A percentile compares a stretch with the other conserved stretches of the same genome.
These are phyloP conservation scores for Papiliotrema flavescens DNA, from an alignment of 1,284 basidiomycete genomes.

Conservation along the genomic window DNA sequence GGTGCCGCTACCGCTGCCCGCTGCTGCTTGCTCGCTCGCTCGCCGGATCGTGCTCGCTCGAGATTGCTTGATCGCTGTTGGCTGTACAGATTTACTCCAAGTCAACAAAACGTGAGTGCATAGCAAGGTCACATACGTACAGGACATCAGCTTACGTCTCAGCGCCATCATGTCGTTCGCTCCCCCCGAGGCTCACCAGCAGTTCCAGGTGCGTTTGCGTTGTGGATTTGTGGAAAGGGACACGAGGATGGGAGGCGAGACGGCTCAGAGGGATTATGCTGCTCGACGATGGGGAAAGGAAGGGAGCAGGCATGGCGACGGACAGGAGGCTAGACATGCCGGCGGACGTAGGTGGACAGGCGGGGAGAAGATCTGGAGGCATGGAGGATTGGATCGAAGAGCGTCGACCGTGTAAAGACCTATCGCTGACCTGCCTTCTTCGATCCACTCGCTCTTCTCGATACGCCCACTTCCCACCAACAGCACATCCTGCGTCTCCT, in stretches of 20 bases:
- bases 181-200: conserved; percentile 84
- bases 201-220: conserved; percentile 70
- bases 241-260: neutral
- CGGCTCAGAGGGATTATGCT: no score
- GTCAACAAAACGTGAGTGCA: conserved; percentile 1
- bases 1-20: neutral
- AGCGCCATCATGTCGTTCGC: conserved; percentile 75
- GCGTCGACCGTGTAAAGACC: no score
- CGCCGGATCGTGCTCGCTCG: neutral
- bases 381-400: no score
- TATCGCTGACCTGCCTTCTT: no score
- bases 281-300: neutral
- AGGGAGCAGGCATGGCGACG: neutral
- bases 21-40: neutral
- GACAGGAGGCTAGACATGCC: neutral
- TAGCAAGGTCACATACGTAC: neutral
- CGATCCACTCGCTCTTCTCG: conserved; percentile 3
- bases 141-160: neutral
- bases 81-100: no score
- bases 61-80: neutral
- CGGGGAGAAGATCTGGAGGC: no score
- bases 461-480: conserved; percentile 9
- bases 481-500: conserved; percentile 97
- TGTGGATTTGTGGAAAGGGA: neutral
- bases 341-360: no score